Base-by-base conservation (phyloP, 495 filamentous ascomycete species). In the Clohesyomyces aquaticus region DNA sequence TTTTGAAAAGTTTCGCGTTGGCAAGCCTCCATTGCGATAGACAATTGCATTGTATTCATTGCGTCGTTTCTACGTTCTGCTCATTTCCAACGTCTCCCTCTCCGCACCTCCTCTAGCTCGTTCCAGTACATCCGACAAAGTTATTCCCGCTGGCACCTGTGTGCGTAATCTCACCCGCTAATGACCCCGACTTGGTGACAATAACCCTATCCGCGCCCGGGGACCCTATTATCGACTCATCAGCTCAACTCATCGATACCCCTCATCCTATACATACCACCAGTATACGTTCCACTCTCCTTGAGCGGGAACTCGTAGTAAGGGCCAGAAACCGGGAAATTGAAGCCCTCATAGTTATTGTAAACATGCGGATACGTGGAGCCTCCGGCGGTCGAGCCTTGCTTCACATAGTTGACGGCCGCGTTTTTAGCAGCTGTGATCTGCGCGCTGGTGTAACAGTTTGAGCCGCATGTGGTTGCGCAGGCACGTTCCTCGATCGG, bases 301-400 rank as follows among this genome's bases (percentile, higher is more conserved):
- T 88, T 62, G 58, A 92, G 86, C 1, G 89, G 89, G 72, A 85
- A 91, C 71, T 91, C 88, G 64, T 88, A 87, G 76, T 85, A 91
- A 0, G 87, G 85, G n/a, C 80, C 80, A 41, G 53, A 27, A 0
- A 71, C 63, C 32, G 80, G 77, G 76, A 92, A 91, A 56, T 74
- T 75, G 73, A 91, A 90, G 41, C 83, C 86, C 72, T 92, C 89
- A 72, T 85, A 85, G 81, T 91, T 79, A 71, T 90, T 82, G 79
- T 90, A 91, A 50, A 77, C 75, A 76, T 91, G 88, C 0, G 88
- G 88, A 73, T 91, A 91, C 65, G 74, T 67, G 72, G 81, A 77
- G 59, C 58, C 67, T 58, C 82, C 77, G 26, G 80, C 78, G 12
- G 77, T 79, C 6, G 75, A 29, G 43, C 82, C 85, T 4, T 71